These are phyloP conservation scores for Leptodermis oblonga DNA, from an alignment of 257 asterid species.

Conservation along the genomic window DNA sequence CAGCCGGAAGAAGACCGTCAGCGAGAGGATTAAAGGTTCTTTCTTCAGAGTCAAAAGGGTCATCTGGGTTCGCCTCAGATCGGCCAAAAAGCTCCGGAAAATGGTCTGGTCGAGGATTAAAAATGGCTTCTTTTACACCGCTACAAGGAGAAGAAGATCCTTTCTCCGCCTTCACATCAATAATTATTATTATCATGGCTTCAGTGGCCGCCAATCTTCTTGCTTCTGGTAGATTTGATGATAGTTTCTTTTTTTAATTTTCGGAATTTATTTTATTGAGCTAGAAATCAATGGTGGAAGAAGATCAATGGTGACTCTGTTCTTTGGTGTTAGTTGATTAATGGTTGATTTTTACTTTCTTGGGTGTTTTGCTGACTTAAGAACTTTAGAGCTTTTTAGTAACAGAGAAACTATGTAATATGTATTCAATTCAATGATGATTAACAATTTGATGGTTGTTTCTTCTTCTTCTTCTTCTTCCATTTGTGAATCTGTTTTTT, in stretches of 20 bases:
- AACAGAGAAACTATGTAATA: neutral
- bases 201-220: slow-evolving; percentile 19
- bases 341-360: neutral
- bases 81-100: slow-evolving; percentile 44
- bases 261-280: neutral
- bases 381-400: too few relatives aligned
- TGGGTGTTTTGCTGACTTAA: slow-evolving; percentile 7
- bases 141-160: slow-evolving; percentile 35
- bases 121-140: slow-evolving; percentile 40
- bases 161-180: slow-evolving; percentile 31
- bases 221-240: slow-evolving; percentile 33
- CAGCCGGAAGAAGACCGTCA: slow-evolving; percentile 57
- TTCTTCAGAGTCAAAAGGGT: slow-evolving; percentile 48
- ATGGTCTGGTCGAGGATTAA: slow-evolving; percentile 51
- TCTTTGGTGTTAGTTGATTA: neutral
- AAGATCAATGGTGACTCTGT: neutral
- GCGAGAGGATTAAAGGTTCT: slow-evolving; percentile 48
- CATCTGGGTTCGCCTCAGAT: slow-evolving; percentile 37
- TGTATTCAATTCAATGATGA: neutral
- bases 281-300: neutral
- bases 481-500: neutral
- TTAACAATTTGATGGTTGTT: neutral
- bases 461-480: neutral
- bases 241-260: neutral
- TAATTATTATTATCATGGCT: neutral